Base-by-base conservation (phyloP, 148 eudicot genomes). In the Drosera capensis region DNA sequence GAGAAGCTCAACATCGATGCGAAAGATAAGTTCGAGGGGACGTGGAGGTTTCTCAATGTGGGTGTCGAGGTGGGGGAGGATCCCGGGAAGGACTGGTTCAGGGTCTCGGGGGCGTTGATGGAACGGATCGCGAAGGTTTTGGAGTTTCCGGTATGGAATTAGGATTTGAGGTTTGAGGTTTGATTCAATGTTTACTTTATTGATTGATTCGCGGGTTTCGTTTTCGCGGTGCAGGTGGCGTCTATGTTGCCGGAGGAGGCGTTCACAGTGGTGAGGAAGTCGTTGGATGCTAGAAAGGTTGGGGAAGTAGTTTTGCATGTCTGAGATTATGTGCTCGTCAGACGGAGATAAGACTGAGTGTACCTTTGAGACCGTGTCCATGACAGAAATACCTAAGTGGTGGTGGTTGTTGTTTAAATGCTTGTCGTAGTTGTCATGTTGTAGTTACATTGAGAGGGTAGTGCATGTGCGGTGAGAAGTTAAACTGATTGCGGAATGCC, bases 241-340 rank as follows among this genome's bases (percentile, higher is more conserved):
- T 75, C 95, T 14, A 78, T 80, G 95, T 49, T 90, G 56, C 99
- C 99, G 23, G 69, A 63, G 52, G 99, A 90, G 55, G 88, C 99
- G 14, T 90, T 90, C 55, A 50, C 73, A 7, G 85, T 90, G 21
- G 63, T 81, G 43, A 71, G 95, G 55, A 85, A 90, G 63, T 90
- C 99, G 24, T 85, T 90, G 61, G 95, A 90, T 55, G 95, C 99
- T 3, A 72, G 99, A 63, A 90, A 90, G 95, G 99, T n/a, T n/a
- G n/a, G n/a, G n/a, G n/a, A n/a, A n/a, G n/a, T n/a, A n/a, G n/a
- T n/a, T n/a, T n/a, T n/a, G n/a, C n/a, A n/a, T n/a, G n/a, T n/a
- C n/a, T n/a, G n/a, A n/a, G n/a, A n/a, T n/a, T n/a, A n/a, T 90
- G 35, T 19, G 14, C 38, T 34, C 8, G 0, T 2, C 0, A 34